Conservation (phyloP, 1,284 basidiomycete species). For the Malassezia brasiliensis region DNA sequence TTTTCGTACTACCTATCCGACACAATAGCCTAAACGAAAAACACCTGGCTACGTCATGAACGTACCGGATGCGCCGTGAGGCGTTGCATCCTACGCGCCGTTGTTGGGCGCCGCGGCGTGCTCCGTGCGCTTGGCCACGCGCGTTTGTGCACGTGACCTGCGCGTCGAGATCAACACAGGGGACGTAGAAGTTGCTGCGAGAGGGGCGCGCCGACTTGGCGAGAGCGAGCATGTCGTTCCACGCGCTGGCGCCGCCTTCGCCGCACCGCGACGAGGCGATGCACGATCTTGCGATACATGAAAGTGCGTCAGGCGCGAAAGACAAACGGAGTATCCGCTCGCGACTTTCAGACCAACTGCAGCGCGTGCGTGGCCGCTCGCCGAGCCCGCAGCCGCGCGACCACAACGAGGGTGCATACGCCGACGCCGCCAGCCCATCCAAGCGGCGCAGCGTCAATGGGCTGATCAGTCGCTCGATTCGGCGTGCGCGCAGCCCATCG, state of each 20-base stretch:
- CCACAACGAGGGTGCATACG: not conserved
- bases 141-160: conserved; percentile 9
- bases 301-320: not conserved
- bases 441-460: conserved; percentile 6
- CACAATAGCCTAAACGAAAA: too few relatives aligned
- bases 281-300: not conserved
- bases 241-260: conserved; percentile 12
- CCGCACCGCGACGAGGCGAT: conserved; percentile 12
- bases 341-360: conserved; percentile 13
- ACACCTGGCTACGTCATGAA: not conserved
- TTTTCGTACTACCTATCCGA: too few relatives aligned
- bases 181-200: conserved; percentile 10
- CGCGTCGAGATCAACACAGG: conserved; percentile 1
- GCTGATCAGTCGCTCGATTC: conserved; percentile 7
- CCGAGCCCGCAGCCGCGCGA: not conserved
- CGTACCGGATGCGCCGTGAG: not conserved
- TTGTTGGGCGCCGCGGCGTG: too few relatives aligned
- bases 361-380: conserved; percentile 17
- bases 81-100: too few relatives aligned
- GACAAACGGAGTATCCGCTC: conserved; percentile 10
- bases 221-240: conserved; percentile 3
- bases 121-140: too few relatives aligned
- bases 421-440: not conserved
- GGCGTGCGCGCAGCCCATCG: conserved; percentile 5
- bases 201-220: not conserved